Evolutionary conservation across 2,329 filamentous ascomycete species (phyloP), one percentile per base, ranked within the genome.

Genomic region (Xylariaceae sp.): DNA sequence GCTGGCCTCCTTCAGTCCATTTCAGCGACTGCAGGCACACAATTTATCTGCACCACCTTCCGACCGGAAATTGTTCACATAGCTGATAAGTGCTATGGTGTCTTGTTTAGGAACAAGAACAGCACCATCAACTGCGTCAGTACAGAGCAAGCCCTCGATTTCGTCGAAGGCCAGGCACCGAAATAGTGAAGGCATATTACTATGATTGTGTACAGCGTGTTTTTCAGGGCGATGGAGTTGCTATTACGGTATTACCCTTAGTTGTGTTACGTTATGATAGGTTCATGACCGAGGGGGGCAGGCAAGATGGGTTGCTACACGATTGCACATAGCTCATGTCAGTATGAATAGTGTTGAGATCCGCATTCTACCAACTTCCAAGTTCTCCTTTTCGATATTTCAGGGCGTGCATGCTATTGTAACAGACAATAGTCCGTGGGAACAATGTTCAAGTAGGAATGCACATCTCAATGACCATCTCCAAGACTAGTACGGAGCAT

Each of bases 21-120:
- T 59, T 91, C 87, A 11, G 77, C 81, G 55, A 83, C 86, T 61
- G 81, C 81, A 11, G 80, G 81, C 57, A 86, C 82, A 44, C 82
- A 99, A 72, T 99, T 99, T 70, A 99, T 99, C 73, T 97, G 94
- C 81, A 99, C 94, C 3, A 99, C 94, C 2, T 99, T 99, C 84
- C 82, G 94, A 53, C 94, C 94, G 1, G 94, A 99, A 75, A 97
- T 99, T 81, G 83, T 99, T 59, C 84, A 89, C 57, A 91, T 97
- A 16, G 94, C 94, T 3, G 92, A 97, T 77, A 96, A 96, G 77
- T 97, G 93, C 75, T 99, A 99, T 72, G 94, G 94, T 57, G 94
- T 99, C 45, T 91, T 90, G 45, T 97, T 93, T 74, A 84, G 85
- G 61, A 93, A 92, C 73, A 97, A 97, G 81, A 95, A 92, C 61